Conservation (phyloP, 208 protist species). For the Trichomonas vaginalis region DNA sequence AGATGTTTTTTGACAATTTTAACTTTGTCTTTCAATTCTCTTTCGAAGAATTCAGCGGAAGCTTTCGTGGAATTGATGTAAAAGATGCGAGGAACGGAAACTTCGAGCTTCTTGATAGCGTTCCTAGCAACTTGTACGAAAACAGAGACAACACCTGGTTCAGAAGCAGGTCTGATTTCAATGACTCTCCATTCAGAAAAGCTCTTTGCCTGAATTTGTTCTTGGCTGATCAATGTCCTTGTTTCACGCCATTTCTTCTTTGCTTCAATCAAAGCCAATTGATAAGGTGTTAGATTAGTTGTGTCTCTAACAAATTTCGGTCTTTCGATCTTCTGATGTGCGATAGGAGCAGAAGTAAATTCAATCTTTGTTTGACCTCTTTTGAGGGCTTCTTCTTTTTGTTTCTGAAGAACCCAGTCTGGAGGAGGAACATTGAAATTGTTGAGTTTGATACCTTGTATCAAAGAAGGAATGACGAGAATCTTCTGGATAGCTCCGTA, state of each 20-base stretch:
- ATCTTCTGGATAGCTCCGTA: not conserved
- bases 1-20: not conserved
- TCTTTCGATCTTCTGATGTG: not conserved
- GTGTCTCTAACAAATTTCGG: not conserved
- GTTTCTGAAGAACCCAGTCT: not conserved
- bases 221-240: not conserved
- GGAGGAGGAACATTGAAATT: not conserved
- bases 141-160: not conserved
- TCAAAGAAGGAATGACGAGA: not conserved
- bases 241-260: not conserved
- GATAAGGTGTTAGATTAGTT: not conserved
- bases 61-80: not conserved
- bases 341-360: not conserved
- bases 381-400: not conserved
- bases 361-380: not conserved
- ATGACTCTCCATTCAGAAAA: not conserved
- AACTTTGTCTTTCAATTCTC: not conserved
- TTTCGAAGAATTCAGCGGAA: not conserved
- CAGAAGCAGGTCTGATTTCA: not conserved
- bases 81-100: not conserved
- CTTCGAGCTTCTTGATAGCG: not conserved
- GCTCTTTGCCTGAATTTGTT: too few relatives aligned
- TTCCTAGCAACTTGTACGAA: not conserved
- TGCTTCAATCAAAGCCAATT: not conserved
- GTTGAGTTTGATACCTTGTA: not conserved